Conservation (phyloP, 495 filamentous ascomycete species). For the Aspergillus coremiiformis region DNA sequence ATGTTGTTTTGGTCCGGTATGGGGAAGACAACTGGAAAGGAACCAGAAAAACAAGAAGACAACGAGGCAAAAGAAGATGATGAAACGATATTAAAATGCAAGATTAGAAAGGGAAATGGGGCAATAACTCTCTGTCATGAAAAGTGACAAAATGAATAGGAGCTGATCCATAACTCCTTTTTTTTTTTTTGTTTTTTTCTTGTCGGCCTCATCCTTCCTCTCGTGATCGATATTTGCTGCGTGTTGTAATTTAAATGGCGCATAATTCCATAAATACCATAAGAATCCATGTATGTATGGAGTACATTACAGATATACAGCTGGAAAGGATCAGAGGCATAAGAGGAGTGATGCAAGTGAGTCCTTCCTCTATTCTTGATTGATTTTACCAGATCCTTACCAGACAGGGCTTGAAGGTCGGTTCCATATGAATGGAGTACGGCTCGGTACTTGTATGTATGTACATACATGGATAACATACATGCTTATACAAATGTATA, state of each 20-base stretch:
- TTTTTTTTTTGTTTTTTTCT: not conserved
- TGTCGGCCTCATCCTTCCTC: not conserved
- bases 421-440: too few relatives aligned
- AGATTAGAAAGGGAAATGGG: conserved; percentile 11
- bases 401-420: too few relatives aligned
- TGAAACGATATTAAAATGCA: conserved; percentile 5
- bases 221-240: not conserved
- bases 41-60: not conserved
- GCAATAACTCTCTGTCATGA: not conserved
- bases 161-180: not conserved
- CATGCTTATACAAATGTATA: too few relatives aligned
- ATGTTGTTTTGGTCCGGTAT: not conserved
- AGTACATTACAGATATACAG: too few relatives aligned
- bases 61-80: not conserved
- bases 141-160: not conserved
- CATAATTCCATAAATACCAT: not conserved
- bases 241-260: not conserved
- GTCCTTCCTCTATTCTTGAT: not conserved
- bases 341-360: too few relatives aligned
- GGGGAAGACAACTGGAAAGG: not conserved
- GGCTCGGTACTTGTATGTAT: too few relatives aligned
- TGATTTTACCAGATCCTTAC: too few relatives aligned
- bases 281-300: not conserved
- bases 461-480: too few relatives aligned
- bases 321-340: too few relatives aligned